These are phyloP conservation scores for Escallonia rubra DNA, from an alignment of 129 eudicot species.

Conservation along the genomic window DNA sequence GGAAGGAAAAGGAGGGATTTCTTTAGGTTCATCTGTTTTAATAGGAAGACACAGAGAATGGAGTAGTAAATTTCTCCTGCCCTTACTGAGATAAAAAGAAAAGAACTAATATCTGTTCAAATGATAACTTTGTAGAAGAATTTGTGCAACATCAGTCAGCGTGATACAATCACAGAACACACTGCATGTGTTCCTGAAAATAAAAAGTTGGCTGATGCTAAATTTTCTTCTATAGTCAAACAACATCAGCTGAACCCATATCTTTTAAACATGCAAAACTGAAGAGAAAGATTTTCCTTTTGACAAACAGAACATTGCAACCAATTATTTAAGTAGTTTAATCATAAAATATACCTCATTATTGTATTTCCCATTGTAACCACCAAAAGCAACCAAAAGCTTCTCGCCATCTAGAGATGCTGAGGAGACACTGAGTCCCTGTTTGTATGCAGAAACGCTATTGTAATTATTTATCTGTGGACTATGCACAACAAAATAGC, in stretches of 20 bases:
- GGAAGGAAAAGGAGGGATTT: no score
- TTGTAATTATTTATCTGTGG: no score
- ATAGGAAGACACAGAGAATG: no score
- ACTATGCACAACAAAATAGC: no score
- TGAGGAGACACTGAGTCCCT: constrained; percentile 82
- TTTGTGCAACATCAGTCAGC: background rate
- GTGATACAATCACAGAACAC: background rate
- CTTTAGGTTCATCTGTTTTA: no score
- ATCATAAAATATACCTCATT: constrained; percentile 56
- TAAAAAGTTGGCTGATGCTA: background rate
- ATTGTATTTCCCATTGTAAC: constrained; percentile 87
- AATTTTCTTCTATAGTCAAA: background rate
- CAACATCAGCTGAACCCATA: background rate
- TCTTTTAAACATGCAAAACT: background rate
- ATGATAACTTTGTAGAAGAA: background rate
- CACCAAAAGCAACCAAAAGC: constrained; percentile 83
- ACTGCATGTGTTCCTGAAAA: background rate
- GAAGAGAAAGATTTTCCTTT: background rate
- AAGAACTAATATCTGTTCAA: no score
- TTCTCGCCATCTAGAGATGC: constrained; percentile 54
- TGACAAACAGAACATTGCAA: background rate
- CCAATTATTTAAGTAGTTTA: background rate
- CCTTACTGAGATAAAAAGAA: no score
- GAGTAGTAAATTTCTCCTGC: no score
- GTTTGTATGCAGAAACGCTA: constrained; percentile 6